These are phyloP conservation scores for Buddleja alternifolia DNA, from an alignment of 257 asterid genomes.

Conservation along the genomic window DNA sequence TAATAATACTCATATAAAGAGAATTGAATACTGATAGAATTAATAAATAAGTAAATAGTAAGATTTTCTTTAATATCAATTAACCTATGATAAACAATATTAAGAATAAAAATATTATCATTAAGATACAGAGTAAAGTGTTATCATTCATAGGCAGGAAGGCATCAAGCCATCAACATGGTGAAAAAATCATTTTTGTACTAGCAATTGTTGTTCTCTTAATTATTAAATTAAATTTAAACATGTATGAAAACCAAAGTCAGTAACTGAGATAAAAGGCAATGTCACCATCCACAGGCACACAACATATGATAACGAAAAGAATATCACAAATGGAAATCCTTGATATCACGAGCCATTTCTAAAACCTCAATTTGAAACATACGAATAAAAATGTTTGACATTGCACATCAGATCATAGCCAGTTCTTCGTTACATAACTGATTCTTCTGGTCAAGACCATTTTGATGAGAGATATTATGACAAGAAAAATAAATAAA, in stretches of 20 bases:
- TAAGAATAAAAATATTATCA: neutral
- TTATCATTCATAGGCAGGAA: neutral
- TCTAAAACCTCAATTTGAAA: neutral
- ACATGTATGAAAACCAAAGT: conserved; percentile 6
- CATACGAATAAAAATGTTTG: neutral
- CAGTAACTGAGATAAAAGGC: conserved; percentile 1
- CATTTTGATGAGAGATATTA: conserved; percentile 4
- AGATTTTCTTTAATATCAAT: neutral
- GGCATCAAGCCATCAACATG: neutral
- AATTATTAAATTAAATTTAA: neutral
- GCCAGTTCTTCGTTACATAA: neutral
- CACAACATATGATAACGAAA: neutral
- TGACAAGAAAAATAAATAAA: neutral
- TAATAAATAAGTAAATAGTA: neutral
- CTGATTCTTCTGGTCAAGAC: neutral
- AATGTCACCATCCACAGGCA: neutral
- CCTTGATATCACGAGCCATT: neutral
- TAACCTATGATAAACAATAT: neutral
- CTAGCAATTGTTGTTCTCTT: neutral
- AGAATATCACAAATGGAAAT: neutral
- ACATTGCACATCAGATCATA: neutral
- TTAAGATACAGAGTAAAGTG: too few species aligned
- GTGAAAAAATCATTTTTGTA: conserved; percentile 2
- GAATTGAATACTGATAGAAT: neutral
- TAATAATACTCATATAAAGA: conserved; percentile 9